Evolutionary conservation across 139 green algal species (phyloP).

Genomic region (Chlorella ohadii): DNA sequence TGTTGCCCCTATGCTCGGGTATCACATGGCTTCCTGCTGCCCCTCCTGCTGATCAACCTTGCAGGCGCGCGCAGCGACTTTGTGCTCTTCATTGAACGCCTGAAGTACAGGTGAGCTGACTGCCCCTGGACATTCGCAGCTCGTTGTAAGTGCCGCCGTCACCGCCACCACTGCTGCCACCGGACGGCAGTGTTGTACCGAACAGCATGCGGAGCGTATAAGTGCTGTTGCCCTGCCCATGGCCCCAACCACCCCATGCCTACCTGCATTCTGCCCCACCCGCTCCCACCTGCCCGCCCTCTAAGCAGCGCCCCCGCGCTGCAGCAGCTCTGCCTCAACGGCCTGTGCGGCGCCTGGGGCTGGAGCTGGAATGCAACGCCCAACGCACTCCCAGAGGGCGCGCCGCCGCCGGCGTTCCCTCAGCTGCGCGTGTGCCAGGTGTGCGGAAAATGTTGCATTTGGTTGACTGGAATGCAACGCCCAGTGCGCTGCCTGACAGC

Average conservation of each 20-base stretch:
- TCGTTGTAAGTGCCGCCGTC: no score
- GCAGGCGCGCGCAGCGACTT: slow-evolving; percentile 22
- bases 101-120: slow-evolving; percentile 24
- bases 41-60: not conserved
- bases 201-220: no score
- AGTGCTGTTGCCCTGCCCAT: no score
- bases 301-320: not conserved
- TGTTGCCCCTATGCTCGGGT: no score
- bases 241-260: no score
- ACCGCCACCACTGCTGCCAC: no score
- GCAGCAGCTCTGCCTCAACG: slow-evolving; percentile 22
- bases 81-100: slow-evolving; percentile 9
- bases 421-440: not conserved
- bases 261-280: no score
- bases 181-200: no score
- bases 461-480: not conserved
- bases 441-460: no score
- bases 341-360: slow-evolving; percentile 17
- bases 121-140: no score
- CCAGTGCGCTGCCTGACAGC: not conserved
- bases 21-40: no score
- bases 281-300: no score
- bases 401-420: not conserved
- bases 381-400: not conserved
- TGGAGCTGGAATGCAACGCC: slow-evolving; percentile 10